phyloP scores from a whole-genome alignment of 2,329 filamentous ascomycete species.

The Lasiodiplodia theobromae region DNA sequence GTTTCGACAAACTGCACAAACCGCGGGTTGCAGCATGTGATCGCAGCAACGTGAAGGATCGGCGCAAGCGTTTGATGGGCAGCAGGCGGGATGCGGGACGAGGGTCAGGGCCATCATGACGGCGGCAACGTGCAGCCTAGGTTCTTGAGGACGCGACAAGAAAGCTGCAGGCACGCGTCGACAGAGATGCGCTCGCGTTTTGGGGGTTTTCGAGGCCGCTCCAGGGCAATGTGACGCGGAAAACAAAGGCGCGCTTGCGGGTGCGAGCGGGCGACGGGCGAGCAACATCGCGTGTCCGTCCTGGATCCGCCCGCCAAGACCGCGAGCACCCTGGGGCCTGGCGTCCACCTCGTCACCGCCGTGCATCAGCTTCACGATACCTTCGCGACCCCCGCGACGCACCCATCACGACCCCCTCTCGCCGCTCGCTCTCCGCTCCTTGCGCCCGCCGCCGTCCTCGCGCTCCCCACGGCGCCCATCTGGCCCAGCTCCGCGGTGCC shows the following conservation, averaged over 20 bases:
- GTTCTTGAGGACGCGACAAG: neutral
- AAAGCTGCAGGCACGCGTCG: neutral
- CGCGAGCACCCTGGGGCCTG: constrained; percentile 24
- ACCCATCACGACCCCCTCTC: constrained; percentile 15
- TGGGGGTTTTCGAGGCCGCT: neutral
- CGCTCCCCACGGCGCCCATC: constrained; percentile 15
- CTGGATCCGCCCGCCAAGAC: constrained; percentile 9
- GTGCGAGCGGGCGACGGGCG: neutral
- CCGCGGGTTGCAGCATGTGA: constrained; percentile 6
- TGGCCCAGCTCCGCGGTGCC: constrained; percentile 25
- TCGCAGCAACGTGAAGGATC: constrained; percentile 6
- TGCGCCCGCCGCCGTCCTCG: constrained; percentile 9
- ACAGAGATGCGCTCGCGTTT: neutral
- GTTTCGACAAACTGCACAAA: neutral
- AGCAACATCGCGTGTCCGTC: constrained; percentile 6
- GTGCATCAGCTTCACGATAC: constrained; percentile 28
- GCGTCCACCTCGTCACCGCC: constrained; percentile 24
- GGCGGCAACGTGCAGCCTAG: constrained; percentile 2
- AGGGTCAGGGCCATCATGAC: constrained; percentile 7
- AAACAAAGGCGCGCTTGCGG: constrained; percentile 11
- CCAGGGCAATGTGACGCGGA: neutral
- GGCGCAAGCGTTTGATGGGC: constrained; percentile 20
- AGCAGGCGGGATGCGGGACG: constrained; percentile 13
- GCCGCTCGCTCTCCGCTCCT: neutral
- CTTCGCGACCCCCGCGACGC: constrained; percentile 6